Evolutionary conservation across 2,329 filamentous ascomycete genomes (phyloP).

Genomic region (Colletotrichum theobromicola): DNA sequence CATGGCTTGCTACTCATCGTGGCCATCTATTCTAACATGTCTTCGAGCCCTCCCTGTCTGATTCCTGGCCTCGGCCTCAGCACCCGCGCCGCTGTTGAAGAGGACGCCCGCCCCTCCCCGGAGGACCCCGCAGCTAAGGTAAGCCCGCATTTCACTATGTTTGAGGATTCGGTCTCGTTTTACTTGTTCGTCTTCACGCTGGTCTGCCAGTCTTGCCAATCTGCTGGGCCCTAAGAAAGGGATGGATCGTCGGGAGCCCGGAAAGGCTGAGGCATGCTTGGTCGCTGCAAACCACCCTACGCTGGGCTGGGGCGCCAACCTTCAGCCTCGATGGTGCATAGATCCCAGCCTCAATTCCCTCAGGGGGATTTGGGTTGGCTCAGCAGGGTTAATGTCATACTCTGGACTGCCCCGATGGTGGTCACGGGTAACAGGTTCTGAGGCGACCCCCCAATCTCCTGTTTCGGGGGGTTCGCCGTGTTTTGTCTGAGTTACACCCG

Average conservation of each 20-base stretch:
- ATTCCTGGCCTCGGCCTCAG: not conserved
- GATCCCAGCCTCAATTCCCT: not conserved
- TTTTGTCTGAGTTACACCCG: not conserved
- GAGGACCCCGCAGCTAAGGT: not conserved
- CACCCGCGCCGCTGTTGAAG: not conserved
- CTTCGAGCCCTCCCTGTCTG: not conserved
- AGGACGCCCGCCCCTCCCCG: not conserved
- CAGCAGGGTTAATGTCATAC: not conserved
- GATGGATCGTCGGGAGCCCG: slow-evolving; percentile 6
- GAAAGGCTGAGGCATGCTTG: not conserved
- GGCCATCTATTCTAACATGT: not conserved
- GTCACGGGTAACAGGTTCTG: not conserved
- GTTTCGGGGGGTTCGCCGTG: not conserved
- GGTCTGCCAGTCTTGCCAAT: not conserved
- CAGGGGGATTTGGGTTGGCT: not conserved
- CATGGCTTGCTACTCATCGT: not conserved
- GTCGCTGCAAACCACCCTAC: not conserved
- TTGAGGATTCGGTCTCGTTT: not conserved
- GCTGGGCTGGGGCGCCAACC: not conserved
- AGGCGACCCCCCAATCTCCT: slow-evolving; percentile 1
- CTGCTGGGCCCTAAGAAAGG: slow-evolving; percentile 7
- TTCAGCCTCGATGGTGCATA: not conserved
- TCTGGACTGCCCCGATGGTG: not conserved
- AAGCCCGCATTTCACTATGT: slow-evolving; percentile 6
- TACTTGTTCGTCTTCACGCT: not conserved